Percentiles rank a stretch among this genome's conserved stretches.
phyloP scores from a whole-genome alignment of 371 early-diverging fungal species.

The Mucor irregularis region DNA sequence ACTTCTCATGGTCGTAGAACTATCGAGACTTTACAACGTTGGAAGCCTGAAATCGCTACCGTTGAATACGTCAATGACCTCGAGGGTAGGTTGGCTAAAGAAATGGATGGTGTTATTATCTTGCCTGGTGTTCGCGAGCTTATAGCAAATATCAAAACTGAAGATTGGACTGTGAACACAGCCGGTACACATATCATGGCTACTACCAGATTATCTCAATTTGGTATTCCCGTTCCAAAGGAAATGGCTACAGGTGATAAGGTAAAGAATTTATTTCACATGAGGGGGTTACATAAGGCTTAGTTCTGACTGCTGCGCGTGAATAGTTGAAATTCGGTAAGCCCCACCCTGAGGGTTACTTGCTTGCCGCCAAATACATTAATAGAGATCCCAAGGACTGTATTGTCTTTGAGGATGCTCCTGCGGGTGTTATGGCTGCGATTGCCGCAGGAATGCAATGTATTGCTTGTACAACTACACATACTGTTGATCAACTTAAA shows the following conservation, averaged over 20 bases:
- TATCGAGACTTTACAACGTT: constrained; percentile 41
- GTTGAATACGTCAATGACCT: constrained; percentile 31
- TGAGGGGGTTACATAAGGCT: neutral
- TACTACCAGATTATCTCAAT: constrained; percentile 32
- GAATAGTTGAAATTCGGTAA: constrained; percentile 53
- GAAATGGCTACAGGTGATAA: constrained; percentile 43
- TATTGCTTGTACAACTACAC: constrained; percentile 63
- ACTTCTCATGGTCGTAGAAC: constrained; percentile 50
- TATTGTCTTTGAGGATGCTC: constrained; percentile 77
- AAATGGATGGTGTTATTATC: constrained; percentile 39
- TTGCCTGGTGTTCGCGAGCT: constrained; percentile 34
- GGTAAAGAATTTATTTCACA: constrained; percentile 1
- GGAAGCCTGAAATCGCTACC: constrained; percentile 42
- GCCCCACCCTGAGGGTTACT: constrained; percentile 69
- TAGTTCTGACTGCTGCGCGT: neutral
- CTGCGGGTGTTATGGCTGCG: constrained; percentile 63
- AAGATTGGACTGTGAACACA: constrained; percentile 42
- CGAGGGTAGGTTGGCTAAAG: constrained; percentile 28
- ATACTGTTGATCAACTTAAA: constrained; percentile 53
- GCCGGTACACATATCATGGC: constrained; percentile 42
- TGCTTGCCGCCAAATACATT: constrained; percentile 47
- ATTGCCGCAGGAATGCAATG: constrained; percentile 56
- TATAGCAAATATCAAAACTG: constrained; percentile 21
- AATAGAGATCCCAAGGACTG: constrained; percentile 51
- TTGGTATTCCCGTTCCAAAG: constrained; percentile 29